These are phyloP conservation scores for Begonia loranthoides DNA, from an alignment of 306 rosid species.

Conservation along the genomic window DNA sequence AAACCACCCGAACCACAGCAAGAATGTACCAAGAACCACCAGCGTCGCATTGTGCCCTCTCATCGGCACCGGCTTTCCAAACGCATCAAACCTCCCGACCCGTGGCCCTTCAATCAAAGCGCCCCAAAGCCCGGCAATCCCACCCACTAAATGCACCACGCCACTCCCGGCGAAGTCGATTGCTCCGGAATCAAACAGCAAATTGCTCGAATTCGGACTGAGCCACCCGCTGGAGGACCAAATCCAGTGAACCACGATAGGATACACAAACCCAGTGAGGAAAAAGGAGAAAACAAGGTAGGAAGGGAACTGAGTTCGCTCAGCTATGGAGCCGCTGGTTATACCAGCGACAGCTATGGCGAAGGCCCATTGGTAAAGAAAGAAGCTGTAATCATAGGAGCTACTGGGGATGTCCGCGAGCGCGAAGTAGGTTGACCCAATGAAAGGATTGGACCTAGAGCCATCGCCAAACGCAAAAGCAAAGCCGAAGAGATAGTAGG, in stretches of 20 bases:
- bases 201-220: slow-evolving; percentile 20
- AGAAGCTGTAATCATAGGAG: slow-evolving; percentile 17
- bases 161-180: slow-evolving; percentile 50
- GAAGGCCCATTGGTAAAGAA: too few relatives aligned
- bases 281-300: slow-evolving; percentile 54
- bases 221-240: slow-evolving; percentile 72
- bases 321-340: slow-evolving; percentile 17
- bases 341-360: too few relatives aligned
- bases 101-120: too few relatives aligned
- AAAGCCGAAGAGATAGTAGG: too few relatives aligned
- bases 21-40: slow-evolving; percentile 58
- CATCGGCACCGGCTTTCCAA: slow-evolving; percentile 6
- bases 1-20: slow-evolving; percentile 76
- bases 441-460: too few relatives aligned
- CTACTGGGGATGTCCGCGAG: slow-evolving; percentile 43
- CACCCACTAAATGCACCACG: slow-evolving; percentile 9
- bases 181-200: slow-evolving; percentile 48
- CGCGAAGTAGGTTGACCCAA: slow-evolving; percentile 37
- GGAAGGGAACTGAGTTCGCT: slow-evolving; percentile 56
- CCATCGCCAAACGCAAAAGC: too few relatives aligned
- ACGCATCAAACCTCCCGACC: too few relatives aligned
- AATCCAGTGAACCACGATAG: slow-evolving; percentile 59
- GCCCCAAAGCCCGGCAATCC: too few relatives aligned
- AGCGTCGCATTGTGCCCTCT: slow-evolving; percentile 56
- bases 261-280: slow-evolving; percentile 60